Conservation (phyloP, 1,284 basidiomycete species). For the Cutaneotrichosporon curvatum region DNA sequence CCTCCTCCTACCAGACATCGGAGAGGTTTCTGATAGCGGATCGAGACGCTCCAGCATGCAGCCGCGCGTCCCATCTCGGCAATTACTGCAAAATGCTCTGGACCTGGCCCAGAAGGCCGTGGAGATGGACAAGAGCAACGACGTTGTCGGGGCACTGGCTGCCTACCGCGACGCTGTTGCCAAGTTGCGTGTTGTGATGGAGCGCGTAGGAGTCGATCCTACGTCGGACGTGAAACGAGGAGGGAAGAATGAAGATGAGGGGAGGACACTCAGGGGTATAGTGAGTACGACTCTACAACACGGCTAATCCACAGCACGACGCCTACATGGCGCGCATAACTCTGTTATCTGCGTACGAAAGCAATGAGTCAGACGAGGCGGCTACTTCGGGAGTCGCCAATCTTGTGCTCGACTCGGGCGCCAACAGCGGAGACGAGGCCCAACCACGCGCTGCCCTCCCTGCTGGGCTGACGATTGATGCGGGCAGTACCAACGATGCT, state of each 20-base stretch:
- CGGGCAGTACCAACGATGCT: constrained; percentile 3
- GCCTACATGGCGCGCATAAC: constrained; percentile 44
- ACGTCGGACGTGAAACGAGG: constrained; percentile 10
- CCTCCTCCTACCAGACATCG: constrained; percentile 9
- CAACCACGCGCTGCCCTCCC: neutral
- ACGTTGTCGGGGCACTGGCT: constrained; percentile 41
- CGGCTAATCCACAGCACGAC: constrained; percentile 32
- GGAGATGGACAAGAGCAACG: constrained; percentile 46
- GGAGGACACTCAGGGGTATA: constrained; percentile 43
- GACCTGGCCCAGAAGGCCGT: constrained; percentile 46
- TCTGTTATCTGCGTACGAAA: constrained; percentile 34
- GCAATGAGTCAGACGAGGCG: constrained; percentile 5
- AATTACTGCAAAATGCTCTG: constrained; percentile 43
- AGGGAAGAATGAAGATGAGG: constrained; percentile 42
- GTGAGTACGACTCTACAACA: constrained; percentile 25
- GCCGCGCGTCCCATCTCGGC: constrained; percentile 38
- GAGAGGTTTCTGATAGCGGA: constrained; percentile 9
- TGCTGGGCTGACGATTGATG: too few relatives aligned
- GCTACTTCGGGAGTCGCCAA: neutral
- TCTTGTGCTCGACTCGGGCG: constrained; percentile 1
- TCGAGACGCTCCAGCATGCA: constrained; percentile 14
- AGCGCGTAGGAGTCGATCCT: constrained; percentile 38
- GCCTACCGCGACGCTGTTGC: constrained; percentile 44
- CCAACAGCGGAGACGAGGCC: neutral
- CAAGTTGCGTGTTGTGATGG: constrained; percentile 44